Evolutionary conservation across 352 stramenopile species (phyloP), one percentile per base, ranked within the genome.

Genomic region (Blastocystis sp.): DNA sequence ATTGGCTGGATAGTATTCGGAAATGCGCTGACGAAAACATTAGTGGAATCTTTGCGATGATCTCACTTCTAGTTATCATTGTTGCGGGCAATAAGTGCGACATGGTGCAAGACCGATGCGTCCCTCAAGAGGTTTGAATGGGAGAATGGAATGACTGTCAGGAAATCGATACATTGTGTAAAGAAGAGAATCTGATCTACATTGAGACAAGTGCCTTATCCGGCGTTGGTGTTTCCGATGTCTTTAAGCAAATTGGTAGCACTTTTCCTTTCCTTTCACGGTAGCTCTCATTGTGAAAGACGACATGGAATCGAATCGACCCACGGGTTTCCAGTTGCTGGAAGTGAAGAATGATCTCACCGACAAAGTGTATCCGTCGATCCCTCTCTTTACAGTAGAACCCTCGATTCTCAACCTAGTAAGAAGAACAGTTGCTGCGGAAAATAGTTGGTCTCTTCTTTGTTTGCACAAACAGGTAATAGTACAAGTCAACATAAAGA

Each of bases 41-140:
- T 4, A 85, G 75, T 85, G 29, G 1, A 11, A 7, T 0, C 51
- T 4, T 0, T 51, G 24, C 2, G 4, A 8, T 59, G 4, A 27
- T 54, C 6, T 48, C 1, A 85, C 18, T 21, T 27, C 3, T 85
- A 85, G 75, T 85, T 42, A 71, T 85, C 36, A 56, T 85, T 32
- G 18, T 85, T 48, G 75, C 63, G 14, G 75, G 75, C 4, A 85
- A 85, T 42, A 85, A 85, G 53, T 59, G 75, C 42, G 75, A 85
- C 42, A 76, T 76, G 57, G 42, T 51, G 40, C n/a, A 59, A 16
- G 24, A 85, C 14, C 24, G 75, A 54, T 27, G 32, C 14, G 56
- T 85, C 11, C 14, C 24, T 24, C 44, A 85, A 75, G 75, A 56
- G 27, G 75, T 85, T 16, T 9, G 1, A 29, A 46, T 65, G n/a